Percentiles rank a stretch among this genome's conserved stretches.
phyloP scores from a whole-genome alignment of 768 basidiomycete genomes.

The Auricularia auricula-judae region DNA sequence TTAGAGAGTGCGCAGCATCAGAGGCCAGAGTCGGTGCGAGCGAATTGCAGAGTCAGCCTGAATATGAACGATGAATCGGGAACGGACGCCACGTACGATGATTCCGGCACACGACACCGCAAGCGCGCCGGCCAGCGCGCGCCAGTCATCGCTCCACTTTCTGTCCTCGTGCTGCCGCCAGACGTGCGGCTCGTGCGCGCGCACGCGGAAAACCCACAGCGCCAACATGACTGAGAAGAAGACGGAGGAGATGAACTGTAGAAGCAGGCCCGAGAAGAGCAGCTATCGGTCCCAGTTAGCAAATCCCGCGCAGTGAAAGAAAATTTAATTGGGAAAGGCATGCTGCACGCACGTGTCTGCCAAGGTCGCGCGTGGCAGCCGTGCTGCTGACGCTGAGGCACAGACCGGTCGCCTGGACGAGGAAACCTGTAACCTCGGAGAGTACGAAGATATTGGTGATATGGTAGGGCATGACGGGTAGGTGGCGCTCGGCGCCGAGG shows the following conservation, averaged over 20 bases:
- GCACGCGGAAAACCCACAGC: slow-evolving; percentile 40
- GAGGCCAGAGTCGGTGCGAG: too few species aligned
- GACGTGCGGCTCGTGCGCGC: slow-evolving; percentile 24
- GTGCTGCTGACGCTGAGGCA: background rate
- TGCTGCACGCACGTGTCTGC: background rate
- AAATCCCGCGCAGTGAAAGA: too few species aligned
- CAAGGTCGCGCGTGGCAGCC: background rate
- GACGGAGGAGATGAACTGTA: slow-evolving; percentile 43
- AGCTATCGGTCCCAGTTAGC: slow-evolving; percentile 20
- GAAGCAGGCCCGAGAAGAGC: slow-evolving; percentile 44
- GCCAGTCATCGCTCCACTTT: slow-evolving; percentile 49
- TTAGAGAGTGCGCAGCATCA: too few species aligned
- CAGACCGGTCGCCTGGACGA: slow-evolving; percentile 32
- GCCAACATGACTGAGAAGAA: slow-evolving; percentile 36
- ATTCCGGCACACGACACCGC: slow-evolving; percentile 50
- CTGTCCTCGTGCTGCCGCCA: slow-evolving; percentile 29
- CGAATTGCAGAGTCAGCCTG: too few species aligned
- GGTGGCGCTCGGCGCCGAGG: slow-evolving; percentile 34
- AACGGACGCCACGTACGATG: slow-evolving; percentile 30
- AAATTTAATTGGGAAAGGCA: background rate
- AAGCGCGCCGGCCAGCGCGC: slow-evolving; percentile 38
- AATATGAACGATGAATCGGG: too few species aligned
- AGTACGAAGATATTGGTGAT: slow-evolving; percentile 50
- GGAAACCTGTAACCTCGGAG: slow-evolving; percentile 54
- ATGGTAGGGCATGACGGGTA: slow-evolving; percentile 35